Evolutionary conservation across 2,329 filamentous ascomycete genomes (phyloP).

Genomic region (Diplodia corticola): DNA sequence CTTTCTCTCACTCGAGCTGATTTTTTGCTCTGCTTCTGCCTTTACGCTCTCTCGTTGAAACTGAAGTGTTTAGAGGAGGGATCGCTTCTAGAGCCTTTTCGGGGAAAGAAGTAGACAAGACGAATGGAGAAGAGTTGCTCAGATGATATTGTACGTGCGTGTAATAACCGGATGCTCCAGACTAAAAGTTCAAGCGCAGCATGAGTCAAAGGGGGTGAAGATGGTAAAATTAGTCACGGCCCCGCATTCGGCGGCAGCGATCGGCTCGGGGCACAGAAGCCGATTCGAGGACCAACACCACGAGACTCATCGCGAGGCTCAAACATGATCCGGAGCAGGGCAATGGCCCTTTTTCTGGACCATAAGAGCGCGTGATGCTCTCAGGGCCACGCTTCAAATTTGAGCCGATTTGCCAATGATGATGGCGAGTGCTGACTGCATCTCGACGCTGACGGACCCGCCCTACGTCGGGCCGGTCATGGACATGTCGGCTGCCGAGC

Average conservation of each 20-base stretch:
- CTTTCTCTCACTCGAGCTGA: too few species aligned
- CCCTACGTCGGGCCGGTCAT: background rate
- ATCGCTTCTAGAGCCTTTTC: too few species aligned
- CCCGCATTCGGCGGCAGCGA: conserved; percentile 2
- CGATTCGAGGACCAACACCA: background rate
- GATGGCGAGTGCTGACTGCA: background rate
- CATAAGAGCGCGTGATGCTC: background rate
- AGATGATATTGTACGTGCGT: too few species aligned
- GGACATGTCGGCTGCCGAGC: background rate
- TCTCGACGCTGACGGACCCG: background rate
- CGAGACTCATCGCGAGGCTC: background rate
- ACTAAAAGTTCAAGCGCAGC: too few species aligned
- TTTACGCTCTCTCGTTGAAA: too few species aligned
- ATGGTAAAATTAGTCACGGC: background rate
- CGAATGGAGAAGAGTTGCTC: too few species aligned
- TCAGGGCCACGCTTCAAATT: too few species aligned
- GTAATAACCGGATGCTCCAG: too few species aligned
- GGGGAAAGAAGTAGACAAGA: too few species aligned
- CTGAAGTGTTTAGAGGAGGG: too few species aligned
- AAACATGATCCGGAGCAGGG: background rate
- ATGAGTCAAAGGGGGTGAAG: background rate
- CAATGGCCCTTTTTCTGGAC: background rate
- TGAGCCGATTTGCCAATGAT: background rate
- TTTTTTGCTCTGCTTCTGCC: too few species aligned
- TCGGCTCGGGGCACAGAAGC: background rate